phyloP scores from a whole-genome alignment of 441 rosid species.

The Hura crepitans region DNA sequence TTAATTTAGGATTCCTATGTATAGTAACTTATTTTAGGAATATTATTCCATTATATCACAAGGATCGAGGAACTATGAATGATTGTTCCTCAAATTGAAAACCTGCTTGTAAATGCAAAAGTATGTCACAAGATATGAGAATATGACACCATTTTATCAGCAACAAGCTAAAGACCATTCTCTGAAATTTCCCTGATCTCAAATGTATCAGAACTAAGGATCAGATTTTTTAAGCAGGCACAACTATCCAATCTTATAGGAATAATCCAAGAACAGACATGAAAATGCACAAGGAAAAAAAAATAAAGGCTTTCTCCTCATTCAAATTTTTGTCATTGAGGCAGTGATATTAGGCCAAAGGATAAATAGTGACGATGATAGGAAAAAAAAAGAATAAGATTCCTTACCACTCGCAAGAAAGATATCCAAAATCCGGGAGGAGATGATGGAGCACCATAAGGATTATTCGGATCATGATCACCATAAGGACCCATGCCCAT shows the following conservation, averaged over 20 bases:
- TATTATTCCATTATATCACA: too few species aligned
- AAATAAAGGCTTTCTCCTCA: background rate
- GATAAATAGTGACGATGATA: background rate
- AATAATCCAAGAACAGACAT: background rate
- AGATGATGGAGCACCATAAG: slow-evolving; percentile 70
- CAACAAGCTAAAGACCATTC: background rate
- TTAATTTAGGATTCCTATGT: too few species aligned
- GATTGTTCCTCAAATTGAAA: too few species aligned
- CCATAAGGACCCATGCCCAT: slow-evolving; percentile 82
- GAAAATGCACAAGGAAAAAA: background rate
- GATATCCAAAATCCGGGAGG: slow-evolving; percentile 99
- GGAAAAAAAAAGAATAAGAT: background rate
- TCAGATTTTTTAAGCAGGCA: background rate
- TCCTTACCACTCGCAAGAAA: slow-evolving; percentile 75
- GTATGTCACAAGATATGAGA: too few species aligned
- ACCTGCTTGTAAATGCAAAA: too few species aligned
- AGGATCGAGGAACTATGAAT: too few species aligned
- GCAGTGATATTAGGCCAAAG: background rate
- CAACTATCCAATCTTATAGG: background rate
- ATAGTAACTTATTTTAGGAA: too few species aligned
- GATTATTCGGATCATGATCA: slow-evolving; percentile 89
- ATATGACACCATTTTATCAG: too few species aligned
- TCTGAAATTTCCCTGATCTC: background rate
- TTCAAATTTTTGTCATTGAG: background rate
- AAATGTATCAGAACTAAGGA: background rate